These are phyloP conservation scores for Angomonas desouzai DNA, from an alignment of 208 protist genomes.

Conservation along the genomic window DNA sequence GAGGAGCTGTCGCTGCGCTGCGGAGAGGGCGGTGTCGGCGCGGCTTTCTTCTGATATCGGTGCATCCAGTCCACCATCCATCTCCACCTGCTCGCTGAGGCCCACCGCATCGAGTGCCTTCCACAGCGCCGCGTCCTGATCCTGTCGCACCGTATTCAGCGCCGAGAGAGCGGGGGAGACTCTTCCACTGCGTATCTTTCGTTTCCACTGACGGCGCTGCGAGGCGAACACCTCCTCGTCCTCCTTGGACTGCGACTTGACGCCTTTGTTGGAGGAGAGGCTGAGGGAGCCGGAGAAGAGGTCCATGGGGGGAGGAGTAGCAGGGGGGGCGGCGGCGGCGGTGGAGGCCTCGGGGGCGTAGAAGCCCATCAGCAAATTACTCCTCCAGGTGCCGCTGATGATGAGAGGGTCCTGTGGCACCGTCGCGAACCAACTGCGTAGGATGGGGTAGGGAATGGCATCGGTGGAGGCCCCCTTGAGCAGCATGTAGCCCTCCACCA, in stretches of 20 bases:
- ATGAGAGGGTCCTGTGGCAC: constrained; percentile 97
- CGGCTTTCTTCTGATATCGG: constrained; percentile 35
- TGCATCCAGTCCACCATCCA: constrained; percentile 46
- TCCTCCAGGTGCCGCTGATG: constrained; percentile 90
- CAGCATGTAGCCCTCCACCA: constrained; percentile 62
- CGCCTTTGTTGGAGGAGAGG: not conserved
- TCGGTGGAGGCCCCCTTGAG: constrained; percentile 92
- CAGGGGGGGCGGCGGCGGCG: not conserved
- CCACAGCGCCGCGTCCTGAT: constrained; percentile 47
- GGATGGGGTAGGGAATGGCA: constrained; percentile 76
- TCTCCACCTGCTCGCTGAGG: constrained; percentile 26
- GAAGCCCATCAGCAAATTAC: constrained; percentile 84
- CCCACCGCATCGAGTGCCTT: constrained; percentile 35
- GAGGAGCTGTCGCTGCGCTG: constrained; percentile 92
- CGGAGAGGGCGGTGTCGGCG: constrained; percentile 60
- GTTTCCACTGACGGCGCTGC: constrained; percentile 8
- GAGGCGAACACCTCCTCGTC: constrained; percentile 8
- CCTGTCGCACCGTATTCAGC: not conserved
- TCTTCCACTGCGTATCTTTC: not conserved
- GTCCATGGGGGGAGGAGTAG: constrained; percentile 6
- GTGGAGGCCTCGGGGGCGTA: constrained; percentile 4
- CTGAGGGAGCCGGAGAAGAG: not conserved
- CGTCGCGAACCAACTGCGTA: constrained; percentile 93
- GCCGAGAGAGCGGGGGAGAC: not conserved
- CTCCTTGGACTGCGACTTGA: not conserved